Evolutionary conservation across 768 basidiomycete genomes (phyloP).

Genomic region (Leucocoprinus birnbaumii): DNA sequence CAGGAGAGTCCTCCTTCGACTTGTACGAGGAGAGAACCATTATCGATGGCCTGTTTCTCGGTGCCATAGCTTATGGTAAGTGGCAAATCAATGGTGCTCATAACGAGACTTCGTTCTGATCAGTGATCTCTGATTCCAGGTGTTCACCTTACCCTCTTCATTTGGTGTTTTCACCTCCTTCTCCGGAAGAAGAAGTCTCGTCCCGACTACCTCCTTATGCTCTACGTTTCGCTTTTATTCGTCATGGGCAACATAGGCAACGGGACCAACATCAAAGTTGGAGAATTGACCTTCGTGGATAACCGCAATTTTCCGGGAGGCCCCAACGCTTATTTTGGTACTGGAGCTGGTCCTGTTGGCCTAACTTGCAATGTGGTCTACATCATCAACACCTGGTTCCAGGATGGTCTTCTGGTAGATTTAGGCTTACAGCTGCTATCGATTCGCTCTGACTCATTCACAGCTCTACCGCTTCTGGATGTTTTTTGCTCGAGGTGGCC

Average conservation of each 20-base stretch:
- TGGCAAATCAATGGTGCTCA: neutral
- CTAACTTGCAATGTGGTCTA: constrained; percentile 13
- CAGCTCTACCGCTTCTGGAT: constrained; percentile 16
- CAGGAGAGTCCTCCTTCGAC: constrained; percentile 10
- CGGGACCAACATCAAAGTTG: constrained; percentile 17
- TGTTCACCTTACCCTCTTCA: constrained; percentile 13
- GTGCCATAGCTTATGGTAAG: constrained; percentile 19
- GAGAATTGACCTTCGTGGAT: constrained; percentile 18
- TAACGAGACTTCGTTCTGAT: neutral
- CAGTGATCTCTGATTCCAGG: constrained; percentile 4
- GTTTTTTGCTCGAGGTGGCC: constrained; percentile 10
- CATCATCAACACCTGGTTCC: constrained; percentile 19
- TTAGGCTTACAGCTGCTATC: neutral
- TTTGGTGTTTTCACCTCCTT: constrained; percentile 13
- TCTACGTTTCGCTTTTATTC: constrained; percentile 18
- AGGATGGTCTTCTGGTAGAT: constrained; percentile 17
- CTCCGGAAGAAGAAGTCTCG: neutral
- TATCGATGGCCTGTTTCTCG: constrained; percentile 20
- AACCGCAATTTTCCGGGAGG: constrained; percentile 19
- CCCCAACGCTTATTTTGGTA: constrained; percentile 13
- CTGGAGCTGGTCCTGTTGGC: constrained; percentile 10
- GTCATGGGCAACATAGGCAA: constrained; percentile 19
- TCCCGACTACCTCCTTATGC: constrained; percentile 9
- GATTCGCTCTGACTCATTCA: neutral
- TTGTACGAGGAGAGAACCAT: constrained; percentile 19